Evolutionary conservation across 768 basidiomycete genomes (phyloP), one percentile per base, ranked within the genome.

Genomic region (Tricholoma bakamatsutake): DNA sequence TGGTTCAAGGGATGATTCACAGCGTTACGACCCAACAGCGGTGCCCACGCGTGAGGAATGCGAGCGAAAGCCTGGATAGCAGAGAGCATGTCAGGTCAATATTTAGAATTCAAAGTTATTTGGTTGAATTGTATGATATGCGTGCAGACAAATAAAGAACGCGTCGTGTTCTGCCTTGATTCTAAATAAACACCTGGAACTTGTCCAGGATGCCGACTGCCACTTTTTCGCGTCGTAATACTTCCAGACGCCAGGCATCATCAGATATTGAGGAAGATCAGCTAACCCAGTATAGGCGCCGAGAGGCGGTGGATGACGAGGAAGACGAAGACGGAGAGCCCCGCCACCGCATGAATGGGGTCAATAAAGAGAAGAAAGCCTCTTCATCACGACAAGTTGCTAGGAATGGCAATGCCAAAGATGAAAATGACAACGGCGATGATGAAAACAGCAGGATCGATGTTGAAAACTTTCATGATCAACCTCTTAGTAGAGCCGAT

Each of bases 191-290:
- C 13, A 18, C 9, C 42, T 28, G 49, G 40, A 15, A 13, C 54
- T 54, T 62, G 49, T 54, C 53, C 37, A 52, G 24, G 53, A 79
- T 78, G 77, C 73, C 77, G 17, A 66, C 67, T 15, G 66, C 71
- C 47, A 70, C 68, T 33, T 69, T 66, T 48, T 68, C 81, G 49
- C 77, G 79, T 53, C 71, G 69, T 39, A 72, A 67, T 46, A 59
- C 67, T n/a, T 53, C 67, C 7, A 78, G 72, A 46, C 74, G 76
- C 17, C 79, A 76, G 54, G 76, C 76, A 4, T 79, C 80, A 11
- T 80, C 80, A 24, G 85, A 87, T 53, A 85, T 85, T 35, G 85
- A 86, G 64, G 83, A 81, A 40, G 80, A 75, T 4, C 68, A 61
- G 27, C 65, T 65, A 43, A 75, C 74, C 0, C 78, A 75, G 56